Percentiles rank a stretch among this genome's conserved stretches.
phyloP scores from a whole-genome alignment of 148 eudicot genomes.

The Amaranthus palmeri region DNA sequence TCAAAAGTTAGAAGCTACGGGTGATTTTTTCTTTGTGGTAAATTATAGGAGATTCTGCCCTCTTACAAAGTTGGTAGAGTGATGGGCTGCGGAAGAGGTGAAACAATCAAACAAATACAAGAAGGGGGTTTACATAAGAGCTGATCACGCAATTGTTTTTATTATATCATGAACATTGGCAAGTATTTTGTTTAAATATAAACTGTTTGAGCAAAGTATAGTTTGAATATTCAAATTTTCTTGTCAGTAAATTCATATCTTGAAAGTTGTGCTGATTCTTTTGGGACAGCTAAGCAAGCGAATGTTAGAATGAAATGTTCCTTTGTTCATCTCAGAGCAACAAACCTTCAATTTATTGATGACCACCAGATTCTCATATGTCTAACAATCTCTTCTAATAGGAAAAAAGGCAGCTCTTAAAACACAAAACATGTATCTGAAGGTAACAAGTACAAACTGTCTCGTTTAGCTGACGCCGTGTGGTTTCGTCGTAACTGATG shows the following conservation, averaged over 20 bases:
- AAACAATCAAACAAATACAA: too few relatives aligned
- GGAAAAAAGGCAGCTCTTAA: background rate
- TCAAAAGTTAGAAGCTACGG: too few relatives aligned
- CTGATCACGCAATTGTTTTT: too few relatives aligned
- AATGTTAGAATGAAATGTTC: background rate
- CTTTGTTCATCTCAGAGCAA: background rate
- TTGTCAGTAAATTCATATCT: background rate
- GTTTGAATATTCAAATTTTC: background rate
- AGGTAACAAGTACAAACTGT: background rate
- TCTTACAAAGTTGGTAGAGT: too few relatives aligned
- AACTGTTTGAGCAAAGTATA: too few relatives aligned
- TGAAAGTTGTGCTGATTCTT: background rate
- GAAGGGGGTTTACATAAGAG: too few relatives aligned
- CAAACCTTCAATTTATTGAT: background rate
- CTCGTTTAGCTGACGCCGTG: slow-evolving; percentile 41
- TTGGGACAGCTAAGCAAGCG: background rate
- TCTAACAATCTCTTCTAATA: background rate
- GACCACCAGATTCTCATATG: background rate
- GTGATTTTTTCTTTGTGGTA: too few relatives aligned
- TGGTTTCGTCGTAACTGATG: slow-evolving; percentile 77
- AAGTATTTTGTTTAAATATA: too few relatives aligned
- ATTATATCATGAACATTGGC: too few relatives aligned
- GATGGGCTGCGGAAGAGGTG: too few relatives aligned
- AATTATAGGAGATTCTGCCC: too few relatives aligned
- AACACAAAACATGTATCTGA: background rate